phyloP scores from a whole-genome alignment of 306 rosid genomes.

The Vigna trinervia region DNA sequence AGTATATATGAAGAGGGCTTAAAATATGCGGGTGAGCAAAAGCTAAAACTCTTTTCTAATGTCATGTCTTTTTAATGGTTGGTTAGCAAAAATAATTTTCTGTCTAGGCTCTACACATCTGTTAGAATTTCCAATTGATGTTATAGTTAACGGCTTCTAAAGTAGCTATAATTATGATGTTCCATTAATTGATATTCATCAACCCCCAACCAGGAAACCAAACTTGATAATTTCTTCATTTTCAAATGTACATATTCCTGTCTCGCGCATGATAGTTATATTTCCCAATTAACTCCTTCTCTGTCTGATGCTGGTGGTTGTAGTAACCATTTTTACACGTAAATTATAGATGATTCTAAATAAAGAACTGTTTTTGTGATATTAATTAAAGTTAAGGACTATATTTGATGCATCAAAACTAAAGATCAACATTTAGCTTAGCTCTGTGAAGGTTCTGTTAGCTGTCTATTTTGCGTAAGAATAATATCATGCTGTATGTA shows the following conservation, averaged over 20 bases:
- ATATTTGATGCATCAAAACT: not conserved
- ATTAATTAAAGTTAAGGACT: not conserved
- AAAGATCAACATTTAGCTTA: not conserved
- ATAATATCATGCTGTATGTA: not conserved
- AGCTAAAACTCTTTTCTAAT: not conserved
- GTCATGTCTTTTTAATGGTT: not conserved
- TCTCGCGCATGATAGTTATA: not conserved
- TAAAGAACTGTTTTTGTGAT: not conserved
- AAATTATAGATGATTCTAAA: not conserved
- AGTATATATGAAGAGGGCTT: not conserved
- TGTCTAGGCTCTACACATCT: not conserved
- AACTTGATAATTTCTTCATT: not conserved
- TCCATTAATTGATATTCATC: constrained; percentile 8
- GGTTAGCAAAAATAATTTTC: not conserved
- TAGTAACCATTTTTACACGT: not conserved
- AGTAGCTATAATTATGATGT: not conserved
- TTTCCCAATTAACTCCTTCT: constrained; percentile 1
- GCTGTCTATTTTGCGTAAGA: not conserved
- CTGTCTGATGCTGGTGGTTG: not conserved
- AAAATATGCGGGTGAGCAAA: too few species aligned
- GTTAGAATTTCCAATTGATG: not conserved
- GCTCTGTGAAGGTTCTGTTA: not conserved
- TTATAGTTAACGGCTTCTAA: not conserved
- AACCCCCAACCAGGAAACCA: not conserved
- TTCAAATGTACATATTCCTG: constrained; percentile 3